Percentiles rank a stretch among this genome's conserved stretches.
These are phyloP conservation scores for Diaporthe citri DNA, from an alignment of 2,329 filamentous ascomycete species.

Conservation along the genomic window DNA sequence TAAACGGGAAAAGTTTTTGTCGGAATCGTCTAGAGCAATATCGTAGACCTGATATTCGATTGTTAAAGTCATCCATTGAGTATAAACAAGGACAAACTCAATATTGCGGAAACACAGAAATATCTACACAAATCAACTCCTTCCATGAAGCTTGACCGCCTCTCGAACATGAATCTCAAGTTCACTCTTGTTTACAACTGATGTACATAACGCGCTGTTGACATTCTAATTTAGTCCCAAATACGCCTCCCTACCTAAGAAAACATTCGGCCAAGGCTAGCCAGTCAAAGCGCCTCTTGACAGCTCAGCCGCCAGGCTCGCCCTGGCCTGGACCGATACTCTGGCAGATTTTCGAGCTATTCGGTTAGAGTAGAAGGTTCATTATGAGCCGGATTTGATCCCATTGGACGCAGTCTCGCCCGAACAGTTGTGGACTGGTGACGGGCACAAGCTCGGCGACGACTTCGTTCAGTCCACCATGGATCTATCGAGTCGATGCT, in stretches of 20 bases:
- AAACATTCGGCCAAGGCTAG: background rate
- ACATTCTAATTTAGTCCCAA: background rate
- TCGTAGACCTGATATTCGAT: background rate
- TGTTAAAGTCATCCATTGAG: background rate
- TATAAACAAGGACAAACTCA: background rate
- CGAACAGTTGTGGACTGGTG: background rate
- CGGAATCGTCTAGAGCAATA: background rate
- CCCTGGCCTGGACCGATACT: background rate
- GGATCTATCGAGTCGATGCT: no score
- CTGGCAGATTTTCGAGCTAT: background rate
- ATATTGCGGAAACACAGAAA: no score
- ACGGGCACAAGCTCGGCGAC: background rate
- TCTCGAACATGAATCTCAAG: background rate
- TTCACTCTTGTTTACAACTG: background rate
- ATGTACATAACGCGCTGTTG: background rate
- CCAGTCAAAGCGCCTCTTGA: background rate
- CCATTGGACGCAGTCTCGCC: background rate
- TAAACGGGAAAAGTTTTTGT: rapidly evolving
- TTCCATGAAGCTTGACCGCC: no score
- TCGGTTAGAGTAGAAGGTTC: background rate
- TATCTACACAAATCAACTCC: background rate
- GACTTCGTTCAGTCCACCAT: background rate
- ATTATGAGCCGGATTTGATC: no score
- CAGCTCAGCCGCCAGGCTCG: background rate
- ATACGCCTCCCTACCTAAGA: background rate